Base-by-base conservation (phyloP, 2,329 filamentous ascomycete genomes). In the Drechslerella coelobrocha region DNA sequence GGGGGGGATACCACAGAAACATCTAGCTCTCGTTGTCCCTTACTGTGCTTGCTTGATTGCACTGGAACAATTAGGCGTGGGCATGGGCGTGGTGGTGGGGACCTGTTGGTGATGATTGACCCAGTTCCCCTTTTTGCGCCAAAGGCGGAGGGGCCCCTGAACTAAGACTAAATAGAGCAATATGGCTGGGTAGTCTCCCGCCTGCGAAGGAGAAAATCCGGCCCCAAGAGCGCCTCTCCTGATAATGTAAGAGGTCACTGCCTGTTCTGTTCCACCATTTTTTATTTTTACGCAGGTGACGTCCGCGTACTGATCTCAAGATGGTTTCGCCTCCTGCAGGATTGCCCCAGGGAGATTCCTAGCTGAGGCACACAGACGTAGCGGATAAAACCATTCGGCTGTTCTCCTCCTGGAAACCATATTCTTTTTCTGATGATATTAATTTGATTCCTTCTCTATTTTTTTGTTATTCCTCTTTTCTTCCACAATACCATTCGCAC, bases 91-190 rank as follows among this genome's bases (percentile, higher is more conserved):
- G 43, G 41, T 45, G 63, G 34, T 60, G 54, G 37, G 56, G 56
- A 47, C 56, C 48, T 60, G 56, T 62, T 51, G 65, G 59, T 47
- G 23, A 57, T 29, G 45, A 41, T 41, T 57, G 45, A 51, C 43
- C 57, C 65, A 69, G 65, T 69, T 69, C 57, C 65, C 65, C 65
- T 59, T 69, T 69, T 69, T 62, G 53, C 57, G 47, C 65, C 57
- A 56, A 57, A 57, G 52, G 52, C 52, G 65, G 57, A 29, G 41
- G 57, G 52, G 41, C 65, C 65, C 65, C 65, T 69, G 65, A 69
- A 62, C 65, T 69, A 69, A 62, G 57, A 61, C 65, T 57, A 69
- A 62, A 69, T 69, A 57, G 61, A 62, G 65, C 65, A 69, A 69
- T 57, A 47, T 59, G 27, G 41, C 45, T 62, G 52, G 55, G 31